Evolutionary conservation across 2,329 filamentous ascomycete genomes (phyloP).

Genomic region (Zalaria obscura): DNA sequence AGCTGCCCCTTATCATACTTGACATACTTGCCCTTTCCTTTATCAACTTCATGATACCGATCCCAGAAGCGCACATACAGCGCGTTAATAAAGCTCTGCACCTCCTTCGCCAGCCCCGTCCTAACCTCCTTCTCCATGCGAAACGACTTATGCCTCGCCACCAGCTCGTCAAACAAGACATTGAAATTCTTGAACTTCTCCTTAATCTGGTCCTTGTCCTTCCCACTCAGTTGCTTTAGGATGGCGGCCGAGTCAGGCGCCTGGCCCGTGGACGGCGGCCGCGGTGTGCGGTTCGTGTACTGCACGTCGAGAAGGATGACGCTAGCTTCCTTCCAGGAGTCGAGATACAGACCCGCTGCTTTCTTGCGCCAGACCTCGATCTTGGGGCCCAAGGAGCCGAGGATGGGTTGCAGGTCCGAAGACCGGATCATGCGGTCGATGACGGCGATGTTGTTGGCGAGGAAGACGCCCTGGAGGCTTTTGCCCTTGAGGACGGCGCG

Average conservation of each 20-base stretch:
- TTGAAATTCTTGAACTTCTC: conserved; percentile 93
- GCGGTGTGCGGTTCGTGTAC: conserved; percentile 63
- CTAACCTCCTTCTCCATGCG: conserved; percentile 87
- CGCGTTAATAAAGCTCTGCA: conserved; percentile 84
- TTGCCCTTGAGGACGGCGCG: conserved; percentile 62
- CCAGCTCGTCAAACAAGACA: conserved; percentile 74
- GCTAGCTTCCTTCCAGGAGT: conserved; percentile 79
- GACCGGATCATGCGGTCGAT: conserved; percentile 72
- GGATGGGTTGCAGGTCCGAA: conserved; percentile 61
- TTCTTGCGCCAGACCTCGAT: conserved; percentile 82
- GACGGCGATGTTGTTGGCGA: conserved; percentile 76
- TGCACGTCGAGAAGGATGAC: conserved; percentile 78
- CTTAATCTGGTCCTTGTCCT: conserved; percentile 94
- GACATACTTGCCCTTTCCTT: conserved; percentile 94
- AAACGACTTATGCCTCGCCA: conserved; percentile 66
- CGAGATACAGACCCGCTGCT: conserved; percentile 65
- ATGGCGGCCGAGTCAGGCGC: conserved; percentile 65
- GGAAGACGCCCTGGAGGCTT: conserved; percentile 69
- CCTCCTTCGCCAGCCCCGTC: conserved; percentile 63
- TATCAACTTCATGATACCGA: conserved; percentile 92
- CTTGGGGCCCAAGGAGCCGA: conserved; percentile 42
- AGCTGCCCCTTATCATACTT: conserved; percentile 88
- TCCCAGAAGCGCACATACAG: conserved; percentile 95
- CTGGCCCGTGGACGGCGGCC: conserved; percentile 56
- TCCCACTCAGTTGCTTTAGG: conserved; percentile 68